Evolutionary conservation across 257 asterid species (phyloP), one percentile per base, ranked within the genome.

Genomic region (Scutellaria minor): DNA sequence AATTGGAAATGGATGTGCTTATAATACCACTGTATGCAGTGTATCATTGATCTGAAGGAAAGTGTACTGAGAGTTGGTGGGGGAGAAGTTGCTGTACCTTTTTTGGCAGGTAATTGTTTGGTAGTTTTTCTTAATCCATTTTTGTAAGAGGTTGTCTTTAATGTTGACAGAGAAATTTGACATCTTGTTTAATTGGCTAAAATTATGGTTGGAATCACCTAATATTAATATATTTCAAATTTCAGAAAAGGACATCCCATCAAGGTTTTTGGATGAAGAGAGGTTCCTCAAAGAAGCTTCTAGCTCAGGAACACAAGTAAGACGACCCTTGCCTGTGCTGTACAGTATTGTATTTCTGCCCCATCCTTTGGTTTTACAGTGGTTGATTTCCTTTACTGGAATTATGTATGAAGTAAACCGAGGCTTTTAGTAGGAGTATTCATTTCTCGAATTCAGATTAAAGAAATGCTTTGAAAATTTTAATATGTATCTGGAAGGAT

Each of bases 51-150:
- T 83, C 88, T 95, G 67, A 95, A 92, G 85, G 97, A 95, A 6
- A 95, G 86, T 80, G 96, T 95, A 47, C 55, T 95, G 88, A 89
- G 99, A 86, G 98, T 95, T 66, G 97, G 97, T 72, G 98, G 99
- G 76, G 98, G 98, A 67, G 98, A 92, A 80, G 97, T 88, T 72
- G 88, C 98, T 2, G 98, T 86, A 73, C 96, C 99, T 58, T 95
- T 95, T 85, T 77, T 92, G 69, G 90, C 89, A 64, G 98, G 98
- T 95, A 80, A 58, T 54, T 60, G 31, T 66, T 77, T 11, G 11
- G 55, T 62, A 14, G 47, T 47, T 39, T 47, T 48, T 56, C 51
- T 57, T 48, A 15, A 18, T 73, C 64, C 20, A 37, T 72, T 77
- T 18, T 52, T 20, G 35, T 64, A 10, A 6, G 56, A 45, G 7